Evolutionary conservation across 1,284 basidiomycete genomes (phyloP).

Genomic region (Cutaneotrichosporon cutaneum): DNA sequence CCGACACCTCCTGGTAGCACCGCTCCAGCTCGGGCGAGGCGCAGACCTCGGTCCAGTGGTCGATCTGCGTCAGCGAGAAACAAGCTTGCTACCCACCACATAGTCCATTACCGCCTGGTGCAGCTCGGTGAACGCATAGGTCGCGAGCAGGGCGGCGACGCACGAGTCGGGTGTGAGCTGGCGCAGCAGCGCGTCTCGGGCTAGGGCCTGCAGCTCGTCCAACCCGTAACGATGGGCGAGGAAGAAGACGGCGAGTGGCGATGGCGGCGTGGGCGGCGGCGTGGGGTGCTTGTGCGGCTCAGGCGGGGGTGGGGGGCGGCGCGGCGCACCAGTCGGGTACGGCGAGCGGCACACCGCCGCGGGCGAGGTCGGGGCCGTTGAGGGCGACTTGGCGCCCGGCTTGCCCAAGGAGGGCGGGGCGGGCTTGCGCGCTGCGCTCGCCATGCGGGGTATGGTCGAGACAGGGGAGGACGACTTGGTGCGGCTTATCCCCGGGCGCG

Average conservation of each 20-base stretch:
- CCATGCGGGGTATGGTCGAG: slow-evolving; percentile 7
- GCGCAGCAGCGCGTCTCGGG: slow-evolving; percentile 71
- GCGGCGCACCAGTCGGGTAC: slow-evolving; percentile 21
- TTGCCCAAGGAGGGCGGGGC: not conserved
- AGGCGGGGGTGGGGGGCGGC: slow-evolving; percentile 44
- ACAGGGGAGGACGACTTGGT: slow-evolving; percentile 3
- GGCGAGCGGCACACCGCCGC: slow-evolving; percentile 7
- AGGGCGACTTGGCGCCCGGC: slow-evolving; percentile 2
- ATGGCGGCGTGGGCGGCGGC: slow-evolving; percentile 53
- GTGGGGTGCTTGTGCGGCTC: slow-evolving; percentile 78
- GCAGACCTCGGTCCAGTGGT: slow-evolving; percentile 38
- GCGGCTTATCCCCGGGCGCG: not conserved
- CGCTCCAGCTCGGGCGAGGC: slow-evolving; percentile 34
- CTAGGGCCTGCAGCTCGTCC: slow-evolving; percentile 64
- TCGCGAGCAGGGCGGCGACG: slow-evolving; percentile 62
- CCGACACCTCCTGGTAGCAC: slow-evolving; percentile 46
- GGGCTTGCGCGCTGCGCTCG: slow-evolving; percentile 8
- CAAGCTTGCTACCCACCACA: slow-evolving; percentile 35
- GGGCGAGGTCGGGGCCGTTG: slow-evolving; percentile 42
- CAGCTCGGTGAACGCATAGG: slow-evolving; percentile 40
- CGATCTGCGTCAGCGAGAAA: slow-evolving; percentile 27
- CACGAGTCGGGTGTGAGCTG: slow-evolving; percentile 69
- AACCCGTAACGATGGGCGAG: slow-evolving; percentile 76
- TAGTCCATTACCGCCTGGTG: slow-evolving; percentile 41
- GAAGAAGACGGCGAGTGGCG: slow-evolving; percentile 71